phyloP scores from a whole-genome alignment of 192 early-diverging fungal genomes.

The Coemansia sp. region DNA sequence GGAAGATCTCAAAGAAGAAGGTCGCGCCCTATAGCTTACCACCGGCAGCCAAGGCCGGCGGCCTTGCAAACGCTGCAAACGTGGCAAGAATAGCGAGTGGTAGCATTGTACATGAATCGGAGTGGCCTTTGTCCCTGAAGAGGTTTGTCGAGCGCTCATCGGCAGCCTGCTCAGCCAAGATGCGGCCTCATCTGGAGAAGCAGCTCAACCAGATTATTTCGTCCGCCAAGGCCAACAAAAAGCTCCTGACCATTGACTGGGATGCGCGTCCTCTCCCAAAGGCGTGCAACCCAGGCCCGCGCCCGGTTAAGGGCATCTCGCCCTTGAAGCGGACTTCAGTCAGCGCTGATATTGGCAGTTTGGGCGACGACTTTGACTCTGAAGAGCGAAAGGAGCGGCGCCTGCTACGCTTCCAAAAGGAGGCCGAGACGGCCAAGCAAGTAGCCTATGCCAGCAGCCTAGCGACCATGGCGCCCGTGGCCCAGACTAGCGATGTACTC shows the following conservation, averaged over 20 bases:
- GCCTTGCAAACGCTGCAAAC: neutral
- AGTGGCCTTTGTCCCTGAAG: slow-evolving; percentile 38
- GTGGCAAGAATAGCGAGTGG: neutral
- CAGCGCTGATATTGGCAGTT: slow-evolving; percentile 1
- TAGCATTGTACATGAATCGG: slow-evolving; percentile 1
- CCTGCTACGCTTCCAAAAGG: slow-evolving; percentile 38
- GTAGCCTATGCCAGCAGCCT: slow-evolving; percentile 17
- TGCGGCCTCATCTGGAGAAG: slow-evolving; percentile 19
- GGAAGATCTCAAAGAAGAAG: slow-evolving; percentile 25
- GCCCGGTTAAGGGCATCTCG: neutral
- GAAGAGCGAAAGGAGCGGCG: slow-evolving; percentile 44
- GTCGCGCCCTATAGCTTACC: neutral
- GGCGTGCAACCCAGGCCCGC: slow-evolving; percentile 23
- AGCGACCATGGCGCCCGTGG: slow-evolving; percentile 29
- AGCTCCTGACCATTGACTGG: slow-evolving; percentile 41
- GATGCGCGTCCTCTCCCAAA: slow-evolving; percentile 36
- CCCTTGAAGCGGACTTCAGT: slow-evolving; percentile 20
- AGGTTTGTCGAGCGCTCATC: slow-evolving; percentile 52
- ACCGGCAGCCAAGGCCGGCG: neutral
- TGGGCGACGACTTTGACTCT: slow-evolving; percentile 30
- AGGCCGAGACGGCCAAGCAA: slow-evolving; percentile 32
- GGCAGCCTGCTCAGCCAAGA: slow-evolving; percentile 20
- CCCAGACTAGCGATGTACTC: slow-evolving; percentile 58
- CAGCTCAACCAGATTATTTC: slow-evolving; percentile 50
- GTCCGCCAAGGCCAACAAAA: slow-evolving; percentile 42